phyloP scores from a whole-genome alignment of 2,329 filamentous ascomycete genomes.

The Talaromyces sp. region DNA sequence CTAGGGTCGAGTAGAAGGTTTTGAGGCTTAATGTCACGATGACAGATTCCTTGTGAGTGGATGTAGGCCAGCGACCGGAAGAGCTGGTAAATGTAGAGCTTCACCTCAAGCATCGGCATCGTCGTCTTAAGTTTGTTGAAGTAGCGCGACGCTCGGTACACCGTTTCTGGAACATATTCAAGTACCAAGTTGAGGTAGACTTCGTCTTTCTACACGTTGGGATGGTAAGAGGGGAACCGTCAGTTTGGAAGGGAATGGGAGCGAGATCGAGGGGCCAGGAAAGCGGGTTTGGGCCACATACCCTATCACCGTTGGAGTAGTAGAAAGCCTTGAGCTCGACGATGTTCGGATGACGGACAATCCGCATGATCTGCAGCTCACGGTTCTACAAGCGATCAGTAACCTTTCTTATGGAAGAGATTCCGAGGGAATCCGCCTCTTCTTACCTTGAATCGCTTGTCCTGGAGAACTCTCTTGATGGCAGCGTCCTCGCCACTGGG shows the following conservation, averaged over 20 bases:
- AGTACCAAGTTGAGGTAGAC: constrained; percentile 98
- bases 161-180: constrained; percentile 97
- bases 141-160: constrained; percentile 95
- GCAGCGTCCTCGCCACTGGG: constrained; percentile 98
- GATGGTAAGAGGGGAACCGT: not conserved
- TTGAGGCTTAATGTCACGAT: constrained; percentile 98
- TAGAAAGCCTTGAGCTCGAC: constrained; percentile 99
- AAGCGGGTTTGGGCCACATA: constrained; percentile 47
- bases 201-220: constrained; percentile 76
- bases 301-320: constrained; percentile 97
- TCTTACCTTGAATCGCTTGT: constrained; percentile 97
- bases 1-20: constrained; percentile 91
- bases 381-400: constrained; percentile 74
- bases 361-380: constrained; percentile 99
- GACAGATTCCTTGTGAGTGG: constrained; percentile 98
- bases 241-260: constrained; percentile 2
- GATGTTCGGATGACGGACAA: constrained; percentile 97
- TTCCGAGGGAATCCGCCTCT: constrained; percentile 13
- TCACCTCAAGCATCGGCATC: constrained; percentile 98
- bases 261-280: constrained; percentile 3
- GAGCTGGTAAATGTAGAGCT: constrained; percentile 99
- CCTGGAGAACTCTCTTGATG: constrained; percentile 97
- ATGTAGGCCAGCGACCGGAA: constrained; percentile 98
- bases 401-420: not conserved
- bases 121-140: constrained; percentile 99